Evolutionary conservation across 2,329 filamentous ascomycete genomes (phyloP).

Genomic region (Diaporthe batatas): DNA sequence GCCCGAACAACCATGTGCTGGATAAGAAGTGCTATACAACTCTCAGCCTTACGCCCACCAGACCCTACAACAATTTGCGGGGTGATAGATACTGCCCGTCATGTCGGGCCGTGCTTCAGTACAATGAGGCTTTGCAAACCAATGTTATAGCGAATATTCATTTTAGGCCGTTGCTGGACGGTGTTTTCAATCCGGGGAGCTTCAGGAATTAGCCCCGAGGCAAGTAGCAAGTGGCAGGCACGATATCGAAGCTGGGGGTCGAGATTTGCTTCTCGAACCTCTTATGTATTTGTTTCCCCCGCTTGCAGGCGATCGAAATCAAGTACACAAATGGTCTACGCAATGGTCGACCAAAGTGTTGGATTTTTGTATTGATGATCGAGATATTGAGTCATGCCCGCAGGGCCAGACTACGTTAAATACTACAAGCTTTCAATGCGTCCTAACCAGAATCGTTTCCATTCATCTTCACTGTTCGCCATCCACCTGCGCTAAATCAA

Average conservation of each 20-base stretch:
- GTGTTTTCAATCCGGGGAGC: rapidly evolving
- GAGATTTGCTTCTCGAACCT: neutral
- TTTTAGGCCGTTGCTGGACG: neutral
- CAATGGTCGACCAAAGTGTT: neutral
- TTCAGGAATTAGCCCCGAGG: neutral
- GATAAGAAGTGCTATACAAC: slow-evolving; percentile 10
- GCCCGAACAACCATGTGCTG: neutral
- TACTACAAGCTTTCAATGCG: too few relatives aligned
- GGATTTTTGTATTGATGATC: neutral
- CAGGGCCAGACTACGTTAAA: neutral
- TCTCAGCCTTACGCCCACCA: slow-evolving; percentile 1
- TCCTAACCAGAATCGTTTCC: too few relatives aligned
- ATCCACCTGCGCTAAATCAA: too few relatives aligned
- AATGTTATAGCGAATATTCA: neutral
- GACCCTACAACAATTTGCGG: neutral
- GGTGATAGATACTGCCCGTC: neutral
- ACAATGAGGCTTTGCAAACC: rapidly evolving
- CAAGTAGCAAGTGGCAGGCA: neutral
- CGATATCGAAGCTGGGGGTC: neutral
- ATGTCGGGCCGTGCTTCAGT: neutral
- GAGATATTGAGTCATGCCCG: neutral
- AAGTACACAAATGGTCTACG: too few relatives aligned
- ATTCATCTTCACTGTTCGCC: too few relatives aligned
- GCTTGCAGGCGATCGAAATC: neutral
- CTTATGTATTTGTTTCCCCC: neutral